Base-by-base conservation (phyloP, 2,329 filamentous ascomycete genomes). In the Aspergillus sojae region DNA sequence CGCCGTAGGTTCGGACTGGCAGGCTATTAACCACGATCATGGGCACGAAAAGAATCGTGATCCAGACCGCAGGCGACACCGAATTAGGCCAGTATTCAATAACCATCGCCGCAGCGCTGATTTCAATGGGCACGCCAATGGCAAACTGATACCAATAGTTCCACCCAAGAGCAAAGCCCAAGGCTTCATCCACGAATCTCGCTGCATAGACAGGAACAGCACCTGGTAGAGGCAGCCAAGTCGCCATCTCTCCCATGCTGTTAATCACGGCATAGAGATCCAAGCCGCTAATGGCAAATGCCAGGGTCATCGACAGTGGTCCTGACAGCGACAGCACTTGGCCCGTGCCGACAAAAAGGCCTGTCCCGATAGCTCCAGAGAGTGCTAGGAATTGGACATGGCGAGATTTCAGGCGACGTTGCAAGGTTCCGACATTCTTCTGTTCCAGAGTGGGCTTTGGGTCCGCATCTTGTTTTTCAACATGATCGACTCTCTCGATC, bases 101-200 rank as follows among this genome's bases (percentile, higher is more conserved):
- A 11, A 84, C 71, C 48, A 83, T 75, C 1, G 76, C 78, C 0
- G 79, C 78, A 1, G 82, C 82, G 10, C 79, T 80, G 52, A 81
- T 74, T 66, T 85, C 83, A 48, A 78, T 77, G 1, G 80, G 76
- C 19, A 83, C 71, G 5, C 79, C 71, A 43, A 85, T 81, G 3
- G 80, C 77, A 63, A 79, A 82, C 9, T 78, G 78, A 70, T 83
- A 84, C 76, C 78, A 85, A 68, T 84, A 85, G 57, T 84, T 83
- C 82, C 82, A 85, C 12, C 82, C 80, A 23, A 85, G 71, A 1
- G 75, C 82, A 65, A 87, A 88, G 11, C 85, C 86, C 30, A 89
- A 74, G 12, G 83, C 83, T 4, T 83, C 82, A 68, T 88, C 85
- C 36, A 85, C 81, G 65, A 84, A 88, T 21, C 85, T 81, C 0